Conservation (phyloP, 495 filamentous ascomycete species). For the Stereocaulon alpinum region DNA sequence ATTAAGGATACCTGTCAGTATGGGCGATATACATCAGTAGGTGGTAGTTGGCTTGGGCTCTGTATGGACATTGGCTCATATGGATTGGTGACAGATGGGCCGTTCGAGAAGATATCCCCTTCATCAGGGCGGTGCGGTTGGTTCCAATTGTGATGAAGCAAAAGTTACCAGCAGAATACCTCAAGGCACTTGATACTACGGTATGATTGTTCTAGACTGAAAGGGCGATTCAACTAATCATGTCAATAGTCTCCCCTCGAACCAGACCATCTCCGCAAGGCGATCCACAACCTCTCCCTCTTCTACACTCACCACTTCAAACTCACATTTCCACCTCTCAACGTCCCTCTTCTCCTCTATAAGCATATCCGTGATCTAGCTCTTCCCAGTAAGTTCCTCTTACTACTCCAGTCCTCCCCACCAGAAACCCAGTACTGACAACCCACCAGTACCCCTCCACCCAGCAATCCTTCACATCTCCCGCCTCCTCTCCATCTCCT, state of each 20-base stretch:
- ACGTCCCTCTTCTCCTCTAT: constrained; percentile 53
- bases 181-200: constrained; percentile 45
- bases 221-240: neutral
- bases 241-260: constrained; percentile 26
- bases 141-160: constrained; percentile 60
- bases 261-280: constrained; percentile 50
- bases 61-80: constrained; percentile 7
- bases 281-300: constrained; percentile 48
- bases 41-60: constrained; percentile 17
- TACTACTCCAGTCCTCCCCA: neutral
- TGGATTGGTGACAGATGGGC: constrained; percentile 27
- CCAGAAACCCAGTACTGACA: constrained; percentile 10
- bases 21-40: constrained; percentile 53
- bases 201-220: constrained; percentile 31
- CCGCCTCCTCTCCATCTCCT: constrained; percentile 43
- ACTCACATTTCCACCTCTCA: constrained; percentile 62
- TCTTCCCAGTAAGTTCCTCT: constrained; percentile 55
- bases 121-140: constrained; percentile 30
- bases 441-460: constrained; percentile 58
- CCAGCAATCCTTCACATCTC: constrained; percentile 48
- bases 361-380: constrained; percentile 62
- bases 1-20: constrained; percentile 51
- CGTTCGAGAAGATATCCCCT: constrained; percentile 38
- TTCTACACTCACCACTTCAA: constrained; percentile 57
- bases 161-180: constrained; percentile 50